phyloP scores from a whole-genome alignment of 352 stramenopile species.

The Globisporangium nagaii region DNA sequence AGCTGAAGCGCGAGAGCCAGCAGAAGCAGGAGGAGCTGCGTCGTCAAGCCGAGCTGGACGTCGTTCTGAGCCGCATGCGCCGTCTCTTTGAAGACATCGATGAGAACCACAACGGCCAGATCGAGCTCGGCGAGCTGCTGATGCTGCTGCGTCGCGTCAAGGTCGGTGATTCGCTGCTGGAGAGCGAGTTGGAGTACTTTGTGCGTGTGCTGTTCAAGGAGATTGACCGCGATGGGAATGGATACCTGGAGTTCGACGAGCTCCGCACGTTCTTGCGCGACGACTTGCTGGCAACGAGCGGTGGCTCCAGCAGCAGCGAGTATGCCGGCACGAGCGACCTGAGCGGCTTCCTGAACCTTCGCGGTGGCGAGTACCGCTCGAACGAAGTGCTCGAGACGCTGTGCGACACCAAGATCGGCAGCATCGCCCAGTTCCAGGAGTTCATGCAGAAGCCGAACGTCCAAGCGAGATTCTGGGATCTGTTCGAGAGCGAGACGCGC shows the following conservation, averaged over 20 bases:
- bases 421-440: conserved; percentile 37
- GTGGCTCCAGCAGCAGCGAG: conserved; percentile 12
- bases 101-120: conserved; percentile 54
- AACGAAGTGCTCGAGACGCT: conserved; percentile 53
- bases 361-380: conserved; percentile 62
- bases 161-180: conserved; percentile 53
- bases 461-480: conserved; percentile 49
- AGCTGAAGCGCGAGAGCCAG: conserved; percentile 44
- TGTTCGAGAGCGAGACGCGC: conserved; percentile 50
- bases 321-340: conserved; percentile 42
- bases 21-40: conserved; percentile 47
- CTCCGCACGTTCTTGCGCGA: conserved; percentile 78
- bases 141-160: conserved; percentile 59
- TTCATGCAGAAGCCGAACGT: conserved; percentile 41
- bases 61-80: conserved; percentile 45
- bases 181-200: conserved; percentile 62
- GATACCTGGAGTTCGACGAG: conserved; percentile 94
- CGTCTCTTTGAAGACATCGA: conserved; percentile 72
- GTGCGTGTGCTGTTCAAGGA: conserved; percentile 73
- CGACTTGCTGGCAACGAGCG: conserved; percentile 24
- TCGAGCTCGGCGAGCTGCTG: conserved; percentile 59
- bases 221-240: conserved; percentile 91
- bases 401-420: conserved; percentile 50
- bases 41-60: conserved; percentile 47
- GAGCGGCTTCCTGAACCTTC: conserved; percentile 56